Evolutionary conservation across 345 rosid species (phyloP), one percentile per base, ranked within the genome.

Genomic region (Lenwebbia sp.): DNA sequence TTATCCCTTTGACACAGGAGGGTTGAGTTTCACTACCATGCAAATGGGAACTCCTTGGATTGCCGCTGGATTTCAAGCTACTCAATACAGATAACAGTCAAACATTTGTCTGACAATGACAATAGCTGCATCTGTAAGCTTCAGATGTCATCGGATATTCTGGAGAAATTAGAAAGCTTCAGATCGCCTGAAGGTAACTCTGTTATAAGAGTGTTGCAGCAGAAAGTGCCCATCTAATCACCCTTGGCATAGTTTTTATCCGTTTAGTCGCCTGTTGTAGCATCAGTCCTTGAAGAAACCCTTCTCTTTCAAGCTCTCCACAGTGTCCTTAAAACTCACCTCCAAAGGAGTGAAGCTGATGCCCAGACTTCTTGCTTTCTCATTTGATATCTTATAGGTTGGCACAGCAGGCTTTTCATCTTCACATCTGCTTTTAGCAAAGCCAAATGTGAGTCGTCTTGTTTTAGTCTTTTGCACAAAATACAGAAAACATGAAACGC

Each of bases 291-390:
- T 85, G 47, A 89, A 89, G 40, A 89, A 91, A 41, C 74, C 56
- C 54, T 92, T 95, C 87, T 91, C 94, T 92, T 89, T 91, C 83
- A 94, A 91, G 87, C 94, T 93, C 84, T 92, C 93, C 2, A 93
- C 90, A 0, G 95, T 93, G 84, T 93, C 96, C 90, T 89, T 89
- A 25, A 93, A 22, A 88, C 94, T 93, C 84, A 83, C 93, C 84
- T 94, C 90, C 86, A 93, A 87, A 6, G 98, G 89, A 84, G 86
- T 90, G 90, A 92, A 94, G 49, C 89, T 85, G 65, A 94, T 60
- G 10, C 96, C 96, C 62, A 94, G 70, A 82, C 91, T 88, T 88
- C 37, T 86, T 3, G 90, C 90, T 88, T 88, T 95, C 85, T 89
- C 92, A 87, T 88, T 92, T 1, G 95, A 91, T 81, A 93, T 89